Percentiles rank a stretch among this genome's conserved stretches.
phyloP scores from a whole-genome alignment of 805 yeast species.

The Saturnispora sekii region DNA sequence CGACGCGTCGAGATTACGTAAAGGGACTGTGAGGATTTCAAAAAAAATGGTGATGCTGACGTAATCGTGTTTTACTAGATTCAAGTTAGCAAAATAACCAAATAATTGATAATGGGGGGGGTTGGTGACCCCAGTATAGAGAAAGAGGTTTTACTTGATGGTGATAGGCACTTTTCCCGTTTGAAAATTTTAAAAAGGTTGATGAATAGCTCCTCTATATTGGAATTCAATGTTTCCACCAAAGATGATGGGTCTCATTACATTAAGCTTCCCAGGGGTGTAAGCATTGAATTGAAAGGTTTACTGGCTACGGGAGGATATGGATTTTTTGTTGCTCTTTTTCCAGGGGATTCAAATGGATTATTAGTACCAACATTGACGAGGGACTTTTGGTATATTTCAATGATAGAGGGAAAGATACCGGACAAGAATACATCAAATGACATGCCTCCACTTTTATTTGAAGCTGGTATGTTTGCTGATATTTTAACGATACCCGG shows the following conservation, averaged over 20 bases:
- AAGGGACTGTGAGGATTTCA: too few species aligned
- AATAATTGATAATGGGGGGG: too few species aligned
- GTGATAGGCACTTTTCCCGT: not conserved
- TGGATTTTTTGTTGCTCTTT: conserved; percentile 4
- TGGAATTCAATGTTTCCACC: not conserved
- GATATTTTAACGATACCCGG: not conserved
- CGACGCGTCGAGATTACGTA: too few species aligned
- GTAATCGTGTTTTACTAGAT: too few species aligned
- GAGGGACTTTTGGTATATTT: conserved; percentile 5
- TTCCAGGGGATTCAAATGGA: conserved; percentile 2
- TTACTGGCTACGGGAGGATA: not conserved
- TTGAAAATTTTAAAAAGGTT: not conserved
- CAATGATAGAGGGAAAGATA: conserved; percentile 1
- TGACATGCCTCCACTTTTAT: not conserved
- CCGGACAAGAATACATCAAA: not conserved
- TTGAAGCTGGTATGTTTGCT: not conserved
- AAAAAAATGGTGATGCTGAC: too few species aligned
- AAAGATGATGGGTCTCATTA: not conserved
- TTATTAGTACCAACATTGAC: conserved; percentile 1
- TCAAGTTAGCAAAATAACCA: too few species aligned
- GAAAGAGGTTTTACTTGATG: not conserved
- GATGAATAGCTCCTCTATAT: not conserved
- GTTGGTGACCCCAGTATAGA: too few species aligned
- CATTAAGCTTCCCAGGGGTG: not conserved
- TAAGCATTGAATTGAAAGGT: not conserved